Base-by-base conservation (phyloP, 2,329 filamentous ascomycete species). In the Monascus ruber region DNA sequence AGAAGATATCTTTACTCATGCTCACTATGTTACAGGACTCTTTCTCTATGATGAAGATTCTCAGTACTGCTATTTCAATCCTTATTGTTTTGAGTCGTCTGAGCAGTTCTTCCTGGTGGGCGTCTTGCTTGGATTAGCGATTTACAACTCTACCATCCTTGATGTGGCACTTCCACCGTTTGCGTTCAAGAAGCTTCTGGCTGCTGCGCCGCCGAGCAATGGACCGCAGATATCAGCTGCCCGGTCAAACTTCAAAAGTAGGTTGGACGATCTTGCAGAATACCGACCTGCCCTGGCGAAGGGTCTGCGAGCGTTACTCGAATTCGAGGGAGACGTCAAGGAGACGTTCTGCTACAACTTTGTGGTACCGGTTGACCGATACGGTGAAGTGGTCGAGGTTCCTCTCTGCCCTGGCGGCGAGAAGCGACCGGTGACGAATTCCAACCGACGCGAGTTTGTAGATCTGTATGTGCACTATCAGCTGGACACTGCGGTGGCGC, bases 11-110 rank as follows among this genome's bases (percentile, higher is more conserved):
- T 36, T 33, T 27, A 29, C 28, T 36, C 35, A 47, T 34, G 31
- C 26, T 27, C 34, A 10, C 29, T 40, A 39, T 40, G 43, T 8
- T 34, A 31, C 34, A 88, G 85, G 86, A n/a, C 77, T 95, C 62
- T 95, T 95, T 58, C 69, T 83, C 5, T 94, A 94, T 59, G 88
- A 94, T 46, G 85, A 94, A 37, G 86, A 94, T 52, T 94, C 87
- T 3, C 76, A 77, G 35, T 86, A 83, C 55, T 94, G 88, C 63
- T 95, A 94, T 61, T 95, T 95, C 66, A 94, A 94, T 56, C 83
- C 87, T 0, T 77, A 81, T 55, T 85, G 84, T 10, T 87, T 94
- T 50, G 88, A 94, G 58, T 88, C 85, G 0, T 88, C 85, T 0
- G 86, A 94, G 54, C 86, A 94, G 48, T 95, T 85, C 61, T 94